Percentiles rank a stretch among this genome's conserved stretches.
These are phyloP conservation scores for Rhytidiadelphus loreus DNA, from an alignment of 225 moss, liverwort and hornwort genomes.

Conservation along the genomic window DNA sequence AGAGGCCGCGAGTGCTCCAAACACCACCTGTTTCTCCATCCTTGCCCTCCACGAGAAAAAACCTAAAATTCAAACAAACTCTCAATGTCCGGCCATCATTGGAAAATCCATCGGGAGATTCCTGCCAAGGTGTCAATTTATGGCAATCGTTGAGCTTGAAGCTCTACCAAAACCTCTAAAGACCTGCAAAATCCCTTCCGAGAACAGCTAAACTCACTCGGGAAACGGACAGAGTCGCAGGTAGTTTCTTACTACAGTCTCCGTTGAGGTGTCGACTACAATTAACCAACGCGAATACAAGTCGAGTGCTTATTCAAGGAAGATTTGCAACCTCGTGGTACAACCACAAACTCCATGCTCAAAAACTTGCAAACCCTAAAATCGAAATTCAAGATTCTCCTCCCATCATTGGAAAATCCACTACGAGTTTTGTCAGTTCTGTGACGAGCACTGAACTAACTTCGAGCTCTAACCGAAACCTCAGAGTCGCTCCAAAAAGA, in stretches of 20 bases:
- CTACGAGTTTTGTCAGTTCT: neutral
- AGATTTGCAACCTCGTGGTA: neutral
- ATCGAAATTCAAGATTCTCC: neutral
- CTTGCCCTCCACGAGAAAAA: neutral
- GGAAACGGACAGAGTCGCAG: neutral
- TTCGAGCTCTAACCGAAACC: neutral
- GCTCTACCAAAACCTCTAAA: neutral
- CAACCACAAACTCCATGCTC: conserved; percentile 8
- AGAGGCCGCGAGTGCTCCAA: conserved; percentile 73
- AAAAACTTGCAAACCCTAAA: neutral
- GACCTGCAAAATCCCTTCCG: neutral
- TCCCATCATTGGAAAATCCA: neutral
- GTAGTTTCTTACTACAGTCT: too few species aligned
- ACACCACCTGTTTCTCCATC: conserved; percentile 57
- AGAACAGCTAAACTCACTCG: neutral
- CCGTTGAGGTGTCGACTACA: neutral
- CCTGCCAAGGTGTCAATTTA: neutral
- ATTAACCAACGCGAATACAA: neutral
- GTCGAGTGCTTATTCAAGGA: neutral
- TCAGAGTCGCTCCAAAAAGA: neutral
- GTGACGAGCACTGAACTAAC: neutral
- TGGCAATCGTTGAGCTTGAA: neutral
- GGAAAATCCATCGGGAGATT: too few species aligned
- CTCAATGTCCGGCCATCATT: neutral
- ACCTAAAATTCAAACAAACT: neutral